Evolutionary conservation across 805 yeast genomes (phyloP), one percentile per base, ranked within the genome.

Genomic region (Ogataea trehaloabstinens): DNA sequence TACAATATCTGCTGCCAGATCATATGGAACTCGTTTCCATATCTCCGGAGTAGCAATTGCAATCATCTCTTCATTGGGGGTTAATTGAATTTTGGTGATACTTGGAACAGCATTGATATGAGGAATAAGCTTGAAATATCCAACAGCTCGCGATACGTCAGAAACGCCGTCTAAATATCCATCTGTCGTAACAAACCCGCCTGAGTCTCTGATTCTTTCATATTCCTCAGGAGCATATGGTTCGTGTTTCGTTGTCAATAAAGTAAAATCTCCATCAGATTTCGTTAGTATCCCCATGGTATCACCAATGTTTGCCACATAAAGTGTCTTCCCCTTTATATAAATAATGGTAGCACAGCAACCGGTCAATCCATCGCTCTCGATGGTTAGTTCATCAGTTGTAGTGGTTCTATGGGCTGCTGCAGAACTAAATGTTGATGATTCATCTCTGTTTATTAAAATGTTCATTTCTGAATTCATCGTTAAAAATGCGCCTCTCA

Each of bases 221-320:
- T 85, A 85, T 51, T 87, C 95, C 30, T 69, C 71, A 21, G 84
- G 70, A 19, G 74, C 78, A 4, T 93, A 82, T 6, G 98, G 97
- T 46, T 83, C 88, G 60, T 93, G 97, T 40, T 81, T 78, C 17
- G 74, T 78, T 1, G 95, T 84, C 29, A 93, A 66, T 4, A 78
- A 67, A n/a, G 71, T 66, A 57, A 77, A 83, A 34, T 87, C 91
- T 21, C 98, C 96, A 60, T 85, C 88, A 28, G 78, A 76, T 42
- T 83, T 76, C 6, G 95, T 80, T 35, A 91, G 59, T 35, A 93
- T 69, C 1, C 88, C 90, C 73, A 82, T 83, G 2, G 87, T 80
- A 54, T 93, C 97, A 53, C 99, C 99, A 38, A 87, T 76, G 47
- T 90, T 90, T 2, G 96, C 96, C 18, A 89, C 73, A 59, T 82